Conservation (phyloP, 2,329 filamentous ascomycete species). For the Atkinsonella hypoxylon region DNA sequence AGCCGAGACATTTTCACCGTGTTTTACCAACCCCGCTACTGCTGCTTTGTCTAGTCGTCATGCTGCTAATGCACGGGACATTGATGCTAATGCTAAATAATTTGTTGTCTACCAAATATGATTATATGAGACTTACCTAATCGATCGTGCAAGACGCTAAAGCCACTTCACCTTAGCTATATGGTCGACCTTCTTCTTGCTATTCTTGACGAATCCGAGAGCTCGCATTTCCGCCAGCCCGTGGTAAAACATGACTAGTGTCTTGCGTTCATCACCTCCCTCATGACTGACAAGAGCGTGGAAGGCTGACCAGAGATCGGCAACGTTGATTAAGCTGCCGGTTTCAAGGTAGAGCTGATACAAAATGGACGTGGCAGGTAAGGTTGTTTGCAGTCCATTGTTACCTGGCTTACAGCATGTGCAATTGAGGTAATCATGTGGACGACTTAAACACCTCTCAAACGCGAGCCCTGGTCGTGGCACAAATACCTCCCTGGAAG, state of each 20-base stretch:
- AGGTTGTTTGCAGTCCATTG: slow-evolving; percentile 42
- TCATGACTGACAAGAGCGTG: slow-evolving; percentile 42
- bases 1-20: slow-evolving; percentile 1
- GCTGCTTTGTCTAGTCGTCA: not conserved
- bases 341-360: slow-evolving; percentile 74
- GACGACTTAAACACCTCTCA: slow-evolving; percentile 58
- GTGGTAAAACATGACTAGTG: slow-evolving; percentile 70
- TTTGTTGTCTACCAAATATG: not conserved
- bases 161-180: slow-evolving; percentile 82
- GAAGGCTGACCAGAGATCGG: slow-evolving; percentile 71
- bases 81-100: not conserved
- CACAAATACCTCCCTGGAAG: slow-evolving; percentile 62
- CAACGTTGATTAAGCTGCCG: slow-evolving; percentile 64
- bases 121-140: not conserved
- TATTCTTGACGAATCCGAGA: slow-evolving; percentile 79
- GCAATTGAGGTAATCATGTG: slow-evolving; percentile 68
- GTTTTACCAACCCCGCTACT: not conserved
- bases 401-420: slow-evolving; percentile 47
- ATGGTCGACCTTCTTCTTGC: slow-evolving; percentile 86
- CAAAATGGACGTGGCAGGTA: slow-evolving; percentile 60
- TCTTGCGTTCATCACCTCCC: slow-evolving; percentile 40
- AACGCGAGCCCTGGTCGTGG: slow-evolving; percentile 59
- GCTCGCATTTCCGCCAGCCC: slow-evolving; percentile 74
- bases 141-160: slow-evolving; percentile 13
- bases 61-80: not conserved